A percentile compares a stretch with the other conserved stretches of the same genome.
Evolutionary conservation across 495 filamentous ascomycete species (phyloP).

Genomic region (Xylaria sp.): DNA sequence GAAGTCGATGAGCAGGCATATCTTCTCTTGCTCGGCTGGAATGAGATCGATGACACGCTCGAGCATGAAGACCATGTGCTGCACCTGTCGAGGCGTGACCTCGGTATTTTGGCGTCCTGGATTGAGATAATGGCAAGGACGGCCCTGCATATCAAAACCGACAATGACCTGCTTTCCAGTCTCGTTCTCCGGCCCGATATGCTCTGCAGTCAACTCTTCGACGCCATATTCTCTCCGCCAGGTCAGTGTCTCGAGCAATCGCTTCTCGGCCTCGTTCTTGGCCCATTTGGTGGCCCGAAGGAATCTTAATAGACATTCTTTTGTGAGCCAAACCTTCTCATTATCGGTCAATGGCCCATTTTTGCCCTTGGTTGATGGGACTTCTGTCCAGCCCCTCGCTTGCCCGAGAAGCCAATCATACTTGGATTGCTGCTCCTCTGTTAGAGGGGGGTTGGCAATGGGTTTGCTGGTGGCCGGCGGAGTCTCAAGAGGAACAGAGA

Average conservation of each 20-base stretch:
- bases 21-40: constrained; percentile 81
- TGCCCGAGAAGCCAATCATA: constrained; percentile 75
- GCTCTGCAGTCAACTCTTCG: constrained; percentile 74
- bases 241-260: constrained; percentile 77
- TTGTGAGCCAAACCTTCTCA: constrained; percentile 89
- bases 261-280: constrained; percentile 72
- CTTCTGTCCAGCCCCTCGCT: constrained; percentile 72
- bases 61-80: constrained; percentile 95
- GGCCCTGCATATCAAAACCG: constrained; percentile 82
- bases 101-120: constrained; percentile 93
- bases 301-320: constrained; percentile 91
- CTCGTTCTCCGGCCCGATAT: constrained; percentile 89
- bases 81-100: constrained; percentile 85
- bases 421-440: constrained; percentile 79
- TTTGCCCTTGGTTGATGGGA: constrained; percentile 70
- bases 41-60: constrained; percentile 89
- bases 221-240: constrained; percentile 92
- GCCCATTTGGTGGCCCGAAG: constrained; percentile 94
- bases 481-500: constrained; percentile 73
- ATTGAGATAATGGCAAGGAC: constrained; percentile 88
- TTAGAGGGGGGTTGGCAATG: constrained; percentile 60
- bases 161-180: constrained; percentile 92
- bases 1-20: constrained; percentile 89
- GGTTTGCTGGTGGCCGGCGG: constrained; percentile 66
- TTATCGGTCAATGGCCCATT: constrained; percentile 72